Evolutionary conservation across 2,329 filamentous ascomycete genomes (phyloP), one percentile per base, ranked within the genome.

Genomic region (Monilinia polystroma): DNA sequence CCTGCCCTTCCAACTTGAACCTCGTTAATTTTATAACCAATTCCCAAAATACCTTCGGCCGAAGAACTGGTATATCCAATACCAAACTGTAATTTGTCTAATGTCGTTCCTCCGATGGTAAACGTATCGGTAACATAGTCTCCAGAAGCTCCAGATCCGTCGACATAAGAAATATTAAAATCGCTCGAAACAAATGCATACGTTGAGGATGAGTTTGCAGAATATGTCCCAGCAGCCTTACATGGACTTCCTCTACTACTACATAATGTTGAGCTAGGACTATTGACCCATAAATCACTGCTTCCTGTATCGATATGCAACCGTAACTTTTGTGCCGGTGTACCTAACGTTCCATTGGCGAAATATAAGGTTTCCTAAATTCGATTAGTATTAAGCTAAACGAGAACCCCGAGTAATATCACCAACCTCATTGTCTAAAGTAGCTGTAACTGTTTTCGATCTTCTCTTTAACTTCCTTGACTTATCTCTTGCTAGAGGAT

Each of bases 111-210:
- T 16, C 84, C 87, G 64, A 93, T 80, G 5, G 78, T 80, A 67
- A 96, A 79, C 0, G 83, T 89, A 75, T 97, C 93, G 5, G 85
- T 87, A 2, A 87, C 91, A 76, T 96, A 97, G 77, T 95, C 90
- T 45, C 93, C 93, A 1, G 80, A 77, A 0, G 92, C 90, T 6
- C 87, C 87, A 0, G 90, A 90, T 56, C 91, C 91, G 78, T 97
- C 93, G 52, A 90, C 89, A 72, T 97, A 97, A 1, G 88, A 87
- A 70, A 97, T 96, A 79, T 94, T 93, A 81, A 97, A 97, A 68
- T 87, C 82, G 74, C 85, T 87, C 70, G 87, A 88, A 65, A 96
- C 78, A 75, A 88, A 92, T 45, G 83, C 74, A 77, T 93, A 94
- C 2, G 92, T 91, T 2, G 90, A 92, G 0, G 92, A 96, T 0